Conservation (phyloP, 2,329 filamentous ascomycete species). For the Fusarium transvaalense region DNA sequence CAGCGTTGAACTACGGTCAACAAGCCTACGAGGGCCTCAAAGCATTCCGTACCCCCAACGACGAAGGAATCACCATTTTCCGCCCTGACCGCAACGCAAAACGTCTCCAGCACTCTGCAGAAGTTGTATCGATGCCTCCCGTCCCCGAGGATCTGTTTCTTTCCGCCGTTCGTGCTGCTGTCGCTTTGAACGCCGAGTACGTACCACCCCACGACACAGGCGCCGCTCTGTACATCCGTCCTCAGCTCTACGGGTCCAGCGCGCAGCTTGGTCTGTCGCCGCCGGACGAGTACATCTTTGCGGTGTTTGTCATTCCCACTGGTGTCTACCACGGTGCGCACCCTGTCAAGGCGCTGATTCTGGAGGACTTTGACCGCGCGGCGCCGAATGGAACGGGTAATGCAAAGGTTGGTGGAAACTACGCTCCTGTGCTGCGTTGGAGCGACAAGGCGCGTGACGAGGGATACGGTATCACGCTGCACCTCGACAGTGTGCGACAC, state of each 20-base stretch:
- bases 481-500: constrained; percentile 86
- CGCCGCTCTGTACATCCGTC: constrained; percentile 92
- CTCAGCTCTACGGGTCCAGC: constrained; percentile 86
- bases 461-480: constrained; percentile 94
- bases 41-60: constrained; percentile 84
- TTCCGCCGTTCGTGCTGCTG: constrained; percentile 81
- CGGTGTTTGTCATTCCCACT: constrained; percentile 89
- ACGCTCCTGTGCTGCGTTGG: constrained; percentile 89
- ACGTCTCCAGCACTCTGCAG: constrained; percentile 86
- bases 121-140: constrained; percentile 84
- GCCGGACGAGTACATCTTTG: constrained; percentile 92
- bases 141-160: constrained; percentile 84
- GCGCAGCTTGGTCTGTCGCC: constrained; percentile 89
- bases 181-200: constrained; percentile 88
- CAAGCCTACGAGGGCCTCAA: constrained; percentile 99
- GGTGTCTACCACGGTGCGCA: constrained; percentile 94
- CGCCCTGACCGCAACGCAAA: constrained; percentile 85
- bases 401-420: constrained; percentile 97
- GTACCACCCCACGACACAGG: constrained; percentile 91
- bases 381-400: constrained; percentile 91
- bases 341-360: constrained; percentile 86
- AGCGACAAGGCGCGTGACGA: constrained; percentile 83
- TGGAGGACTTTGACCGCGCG: constrained; percentile 93
- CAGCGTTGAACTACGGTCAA: constrained; percentile 95
- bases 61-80: constrained; percentile 83